Evolutionary conservation across 108 stramenopile genomes (phyloP).

Genomic region (Pseudonitzschia multiseries): DNA sequence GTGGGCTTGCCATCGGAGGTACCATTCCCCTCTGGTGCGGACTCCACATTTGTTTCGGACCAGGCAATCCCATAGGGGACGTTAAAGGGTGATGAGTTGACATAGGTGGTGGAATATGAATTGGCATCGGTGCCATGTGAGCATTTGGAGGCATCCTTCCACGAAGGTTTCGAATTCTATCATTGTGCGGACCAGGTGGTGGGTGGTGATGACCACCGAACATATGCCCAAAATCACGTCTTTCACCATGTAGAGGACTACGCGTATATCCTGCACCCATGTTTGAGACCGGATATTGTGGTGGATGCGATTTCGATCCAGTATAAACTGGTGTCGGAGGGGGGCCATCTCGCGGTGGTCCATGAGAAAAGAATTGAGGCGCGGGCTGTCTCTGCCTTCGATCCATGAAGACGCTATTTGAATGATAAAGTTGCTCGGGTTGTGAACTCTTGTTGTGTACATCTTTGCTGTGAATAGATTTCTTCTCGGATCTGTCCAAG

Average conservation of each 20-base stretch:
- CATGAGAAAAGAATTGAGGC: constrained; percentile 17
- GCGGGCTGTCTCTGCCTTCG: constrained; percentile 8
- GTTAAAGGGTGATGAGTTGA: constrained; percentile 76
- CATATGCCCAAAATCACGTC: constrained; percentile 33
- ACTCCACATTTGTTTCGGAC: constrained; percentile 44
- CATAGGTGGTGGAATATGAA: constrained; percentile 71
- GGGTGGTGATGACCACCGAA: constrained; percentile 27
- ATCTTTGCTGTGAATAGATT: neutral
- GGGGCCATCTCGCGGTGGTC: constrained; percentile 22
- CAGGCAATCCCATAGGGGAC: constrained; percentile 60
- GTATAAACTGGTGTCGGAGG: constrained; percentile 50
- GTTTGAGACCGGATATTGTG: constrained; percentile 30
- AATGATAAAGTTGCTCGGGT: constrained; percentile 35
- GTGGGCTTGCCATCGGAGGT: constrained; percentile 39
- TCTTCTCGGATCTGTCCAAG: constrained; percentile 14
- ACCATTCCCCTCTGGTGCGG: constrained; percentile 45
- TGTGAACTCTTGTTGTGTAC: constrained; percentile 14
- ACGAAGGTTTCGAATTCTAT: constrained; percentile 80
- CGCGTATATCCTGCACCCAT: constrained; percentile 34
- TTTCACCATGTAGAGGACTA: constrained; percentile 47
- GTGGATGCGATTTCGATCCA: constrained; percentile 33
- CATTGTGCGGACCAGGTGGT: constrained; percentile 47
- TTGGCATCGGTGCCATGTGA: constrained; percentile 58
- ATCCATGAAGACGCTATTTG: constrained; percentile 23
- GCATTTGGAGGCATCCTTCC: constrained; percentile 60